Percentiles rank a stretch among this genome's conserved stretches.
phyloP scores from a whole-genome alignment of 768 basidiomycete genomes.

The Lentinula lateritia region DNA sequence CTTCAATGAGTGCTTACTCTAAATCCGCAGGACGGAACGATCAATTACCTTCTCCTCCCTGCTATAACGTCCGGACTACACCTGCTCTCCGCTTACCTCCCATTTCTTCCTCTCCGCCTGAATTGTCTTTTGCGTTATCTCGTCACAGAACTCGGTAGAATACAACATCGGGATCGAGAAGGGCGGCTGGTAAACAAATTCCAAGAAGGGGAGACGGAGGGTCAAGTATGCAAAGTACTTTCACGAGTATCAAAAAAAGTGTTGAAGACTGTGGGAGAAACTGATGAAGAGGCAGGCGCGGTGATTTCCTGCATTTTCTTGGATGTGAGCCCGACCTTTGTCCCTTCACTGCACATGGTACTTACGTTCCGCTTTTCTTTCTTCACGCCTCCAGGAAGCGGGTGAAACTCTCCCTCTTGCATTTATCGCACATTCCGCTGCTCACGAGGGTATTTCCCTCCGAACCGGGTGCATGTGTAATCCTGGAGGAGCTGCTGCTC shows the following conservation, averaged over 20 bases:
- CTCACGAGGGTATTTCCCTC: conserved; percentile 60
- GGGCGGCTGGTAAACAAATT: background rate
- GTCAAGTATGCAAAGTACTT: conserved; percentile 60
- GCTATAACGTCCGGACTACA: conserved; percentile 77
- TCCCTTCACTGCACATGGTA: background rate
- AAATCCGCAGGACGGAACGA: conserved; percentile 65
- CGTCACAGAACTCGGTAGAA: conserved; percentile 42
- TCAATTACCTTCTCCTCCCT: conserved; percentile 74
- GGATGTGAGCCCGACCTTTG: conserved; percentile 37
- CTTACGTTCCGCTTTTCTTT: conserved; percentile 8
- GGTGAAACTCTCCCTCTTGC: conserved; percentile 67
- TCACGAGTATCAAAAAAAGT: conserved; percentile 54
- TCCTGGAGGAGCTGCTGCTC: conserved; percentile 71
- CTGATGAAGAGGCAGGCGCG: conserved; percentile 55
- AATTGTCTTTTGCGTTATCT: conserved; percentile 64
- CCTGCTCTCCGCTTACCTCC: conserved; percentile 73
- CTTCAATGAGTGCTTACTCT: background rate
- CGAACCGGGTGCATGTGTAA: conserved; percentile 89
- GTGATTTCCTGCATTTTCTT: conserved; percentile 59
- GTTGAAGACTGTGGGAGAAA: conserved; percentile 54
- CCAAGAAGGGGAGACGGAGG: conserved; percentile 13
- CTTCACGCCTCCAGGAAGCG: conserved; percentile 38
- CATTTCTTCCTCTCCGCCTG: conserved; percentile 72
- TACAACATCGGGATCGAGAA: conserved; percentile 38
- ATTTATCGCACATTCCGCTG: conserved; percentile 68